phyloP scores from a whole-genome alignment of 768 basidiomycete species.

The Tephrocybe sp. region DNA sequence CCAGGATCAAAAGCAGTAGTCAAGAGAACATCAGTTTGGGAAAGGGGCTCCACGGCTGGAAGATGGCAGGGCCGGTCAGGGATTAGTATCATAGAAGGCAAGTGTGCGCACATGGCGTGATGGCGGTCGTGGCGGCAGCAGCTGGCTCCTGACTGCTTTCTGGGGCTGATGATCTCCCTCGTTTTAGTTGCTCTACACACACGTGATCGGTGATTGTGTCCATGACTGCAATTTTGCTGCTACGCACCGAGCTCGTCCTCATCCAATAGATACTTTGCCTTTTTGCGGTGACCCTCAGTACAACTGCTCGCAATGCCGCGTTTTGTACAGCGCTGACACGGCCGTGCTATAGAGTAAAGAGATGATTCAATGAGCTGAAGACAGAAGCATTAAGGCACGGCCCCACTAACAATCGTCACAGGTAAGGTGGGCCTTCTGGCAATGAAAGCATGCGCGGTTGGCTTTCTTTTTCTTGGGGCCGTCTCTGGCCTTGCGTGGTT shows the following conservation, averaged over 20 bases:
- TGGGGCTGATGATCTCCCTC: constrained; percentile 39
- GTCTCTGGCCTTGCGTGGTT: constrained; percentile 59
- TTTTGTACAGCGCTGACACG: constrained; percentile 94
- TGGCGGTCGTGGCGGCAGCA: constrained; percentile 17
- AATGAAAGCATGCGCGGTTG: constrained; percentile 90
- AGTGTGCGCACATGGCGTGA: constrained; percentile 33
- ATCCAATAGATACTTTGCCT: constrained; percentile 95
- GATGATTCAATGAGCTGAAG: constrained; percentile 14
- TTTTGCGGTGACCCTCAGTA: constrained; percentile 94
- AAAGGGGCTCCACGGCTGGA: constrained; percentile 48
- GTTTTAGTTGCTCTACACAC: constrained; percentile 49
- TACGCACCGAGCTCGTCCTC: constrained; percentile 85
- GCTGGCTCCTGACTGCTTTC: constrained; percentile 40
- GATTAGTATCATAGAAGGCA: neutral
- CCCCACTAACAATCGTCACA: constrained; percentile 88
- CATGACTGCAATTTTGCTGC: constrained; percentile 16
- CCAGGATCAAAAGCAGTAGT: constrained; percentile 60
- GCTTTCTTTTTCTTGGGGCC: constrained; percentile 95
- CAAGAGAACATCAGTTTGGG: constrained; percentile 60
- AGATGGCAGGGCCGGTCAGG: constrained; percentile 13
- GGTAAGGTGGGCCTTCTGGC: constrained; percentile 97
- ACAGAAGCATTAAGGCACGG: constrained; percentile 14
- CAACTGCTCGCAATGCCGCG: constrained; percentile 88
- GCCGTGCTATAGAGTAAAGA: constrained; percentile 63
- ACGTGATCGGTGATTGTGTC: constrained; percentile 39